Conservation (phyloP, 805 yeast genomes). For the Suhomyces emberorum region DNA sequence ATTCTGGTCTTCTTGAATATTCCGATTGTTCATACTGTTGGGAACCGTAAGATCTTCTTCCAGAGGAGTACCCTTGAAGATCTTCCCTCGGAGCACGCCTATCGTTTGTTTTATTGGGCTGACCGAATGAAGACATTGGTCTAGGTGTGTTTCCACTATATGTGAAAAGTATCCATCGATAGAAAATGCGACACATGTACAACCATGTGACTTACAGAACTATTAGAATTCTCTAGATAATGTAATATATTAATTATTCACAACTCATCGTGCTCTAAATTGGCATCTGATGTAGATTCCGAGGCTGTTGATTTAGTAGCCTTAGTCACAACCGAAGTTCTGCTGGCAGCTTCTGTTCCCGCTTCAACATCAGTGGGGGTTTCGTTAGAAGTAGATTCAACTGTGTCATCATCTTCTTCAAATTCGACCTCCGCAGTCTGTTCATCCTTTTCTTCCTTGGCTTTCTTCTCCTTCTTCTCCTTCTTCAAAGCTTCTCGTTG, state of each 20-base stretch:
- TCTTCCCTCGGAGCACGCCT: background rate
- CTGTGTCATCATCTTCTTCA: slow-evolving; percentile 7
- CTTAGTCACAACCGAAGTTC: background rate
- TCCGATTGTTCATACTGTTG: background rate
- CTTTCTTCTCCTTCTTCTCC: slow-evolving; percentile 17
- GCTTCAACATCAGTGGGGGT: background rate
- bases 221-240: too few species aligned
- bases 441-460: slow-evolving; percentile 11
- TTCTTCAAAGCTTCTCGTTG: slow-evolving; percentile 30
- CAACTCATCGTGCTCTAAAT: slow-evolving; percentile 21
- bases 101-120: too few species aligned
- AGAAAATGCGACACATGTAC: too few species aligned
- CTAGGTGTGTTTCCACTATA: too few species aligned
- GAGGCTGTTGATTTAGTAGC: slow-evolving; percentile 5
- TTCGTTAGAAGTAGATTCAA: too few species aligned
- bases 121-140: too few species aligned
- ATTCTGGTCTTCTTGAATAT: slow-evolving; percentile 3
- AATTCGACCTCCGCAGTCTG: background rate
- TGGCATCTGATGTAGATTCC: slow-evolving; percentile 15
- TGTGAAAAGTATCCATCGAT: too few species aligned
- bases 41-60: slow-evolving; percentile 4
- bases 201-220: too few species aligned
- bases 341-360: background rate
- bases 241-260: slow-evolving; percentile 3
- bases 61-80: slow-evolving; percentile 5